Evolutionary conservation across 2,329 filamentous ascomycete genomes (phyloP).

Genomic region (Talaromyces sp.): DNA sequence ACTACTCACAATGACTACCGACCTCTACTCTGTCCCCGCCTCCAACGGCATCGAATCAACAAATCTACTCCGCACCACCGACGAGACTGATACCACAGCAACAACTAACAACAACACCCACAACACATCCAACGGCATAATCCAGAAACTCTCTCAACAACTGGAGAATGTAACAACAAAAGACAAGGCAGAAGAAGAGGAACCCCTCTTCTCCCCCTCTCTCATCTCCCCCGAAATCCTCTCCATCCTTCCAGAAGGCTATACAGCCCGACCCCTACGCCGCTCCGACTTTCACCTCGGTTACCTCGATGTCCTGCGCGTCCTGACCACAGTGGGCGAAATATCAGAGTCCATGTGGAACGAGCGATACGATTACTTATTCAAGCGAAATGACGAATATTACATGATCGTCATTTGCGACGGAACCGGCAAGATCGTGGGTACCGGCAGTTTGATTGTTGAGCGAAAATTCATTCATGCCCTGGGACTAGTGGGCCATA

Average conservation of each 20-base stretch:
- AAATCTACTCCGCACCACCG: constrained; percentile 15
- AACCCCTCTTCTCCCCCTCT: constrained; percentile 69
- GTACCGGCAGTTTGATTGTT: constrained; percentile 82
- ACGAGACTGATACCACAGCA: constrained; percentile 20
- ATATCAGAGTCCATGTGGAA: constrained; percentile 72
- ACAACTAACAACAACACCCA: constrained; percentile 16
- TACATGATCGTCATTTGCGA: constrained; percentile 85
- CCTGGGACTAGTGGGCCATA: constrained; percentile 71
- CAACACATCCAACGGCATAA: constrained; percentile 19
- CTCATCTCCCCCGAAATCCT: constrained; percentile 76
- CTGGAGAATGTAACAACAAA: neutral
- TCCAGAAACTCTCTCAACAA: constrained; percentile 1
- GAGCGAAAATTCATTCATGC: constrained; percentile 71
- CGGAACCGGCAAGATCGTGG: constrained; percentile 68
- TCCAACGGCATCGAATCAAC: constrained; percentile 15
- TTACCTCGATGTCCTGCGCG: constrained; percentile 86
- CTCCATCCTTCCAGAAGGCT: constrained; percentile 71
- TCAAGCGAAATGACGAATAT: constrained; percentile 70
- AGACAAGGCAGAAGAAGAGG: constrained; percentile 33
- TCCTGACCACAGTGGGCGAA: constrained; percentile 90
- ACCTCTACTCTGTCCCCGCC: constrained; percentile 18
- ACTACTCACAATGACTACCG: constrained; percentile 14
- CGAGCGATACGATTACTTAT: constrained; percentile 79
- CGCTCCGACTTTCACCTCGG: constrained; percentile 73
- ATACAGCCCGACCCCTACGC: constrained; percentile 76